These are phyloP conservation scores for Fusarium dlaminii DNA, from an alignment of 2,329 filamentous ascomycete genomes.

Conservation along the genomic window DNA sequence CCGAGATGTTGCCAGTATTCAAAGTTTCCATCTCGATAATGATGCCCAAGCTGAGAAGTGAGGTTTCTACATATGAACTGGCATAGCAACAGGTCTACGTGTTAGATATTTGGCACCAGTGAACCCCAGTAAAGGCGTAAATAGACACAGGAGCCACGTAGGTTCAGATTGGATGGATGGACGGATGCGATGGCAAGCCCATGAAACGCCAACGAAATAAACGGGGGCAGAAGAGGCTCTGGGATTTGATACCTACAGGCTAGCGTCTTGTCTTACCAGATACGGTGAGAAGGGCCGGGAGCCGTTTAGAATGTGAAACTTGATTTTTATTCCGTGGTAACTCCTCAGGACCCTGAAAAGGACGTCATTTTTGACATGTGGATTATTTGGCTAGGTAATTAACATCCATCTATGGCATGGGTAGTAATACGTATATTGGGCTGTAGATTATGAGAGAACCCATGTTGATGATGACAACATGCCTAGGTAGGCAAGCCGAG, in stretches of 20 bases:
- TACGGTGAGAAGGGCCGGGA: constrained; percentile 15
- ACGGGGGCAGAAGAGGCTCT: background rate
- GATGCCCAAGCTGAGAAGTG: background rate
- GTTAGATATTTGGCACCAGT: constrained; percentile 18
- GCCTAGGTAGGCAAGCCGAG: background rate
- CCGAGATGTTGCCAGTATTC: background rate
- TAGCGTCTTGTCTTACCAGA: constrained; percentile 4
- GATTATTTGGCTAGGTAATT: constrained; percentile 3
- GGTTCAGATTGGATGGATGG: background rate
- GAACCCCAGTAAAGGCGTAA: constrained; percentile 2
- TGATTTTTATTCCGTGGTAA: constrained; percentile 22
- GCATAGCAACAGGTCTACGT: constrained; percentile 11
- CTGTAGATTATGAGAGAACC: background rate
- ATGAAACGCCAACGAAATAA: constrained; percentile 25
- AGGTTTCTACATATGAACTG: background rate
- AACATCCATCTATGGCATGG: background rate
- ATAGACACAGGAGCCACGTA: constrained; percentile 26
- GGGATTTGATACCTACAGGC: background rate
- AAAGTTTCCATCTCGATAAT: background rate
- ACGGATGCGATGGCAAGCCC: constrained; percentile 13
- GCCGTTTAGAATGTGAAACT: constrained; percentile 29
- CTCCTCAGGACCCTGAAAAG: constrained; percentile 4
- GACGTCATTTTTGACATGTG: constrained; percentile 20
- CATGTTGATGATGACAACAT: background rate
- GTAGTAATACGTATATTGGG: background rate